Evolutionary conservation across 768 basidiomycete genomes (phyloP).

Genomic region (Lyophyllum atratum): DNA sequence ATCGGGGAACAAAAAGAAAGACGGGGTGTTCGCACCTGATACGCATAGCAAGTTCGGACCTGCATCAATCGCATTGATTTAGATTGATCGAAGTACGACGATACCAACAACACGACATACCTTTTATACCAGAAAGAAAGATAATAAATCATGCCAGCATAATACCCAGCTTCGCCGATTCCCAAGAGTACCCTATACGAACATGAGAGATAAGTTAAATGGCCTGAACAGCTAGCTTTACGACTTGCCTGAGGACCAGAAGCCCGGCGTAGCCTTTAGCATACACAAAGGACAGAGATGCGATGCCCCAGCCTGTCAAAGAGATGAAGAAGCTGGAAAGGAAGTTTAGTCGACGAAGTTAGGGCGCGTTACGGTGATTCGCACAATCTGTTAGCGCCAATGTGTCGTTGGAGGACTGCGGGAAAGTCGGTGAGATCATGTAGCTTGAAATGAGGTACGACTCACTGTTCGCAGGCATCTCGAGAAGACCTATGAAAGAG

Average conservation of each 20-base stretch:
- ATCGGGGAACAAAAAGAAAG: not conserved
- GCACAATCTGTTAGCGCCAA: slow-evolving; percentile 60
- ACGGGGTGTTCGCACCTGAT: slow-evolving; percentile 42
- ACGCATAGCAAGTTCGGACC: slow-evolving; percentile 51
- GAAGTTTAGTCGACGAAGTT: not conserved
- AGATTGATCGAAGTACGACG: not conserved
- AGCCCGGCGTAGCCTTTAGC: slow-evolving; percentile 54
- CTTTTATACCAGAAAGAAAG: slow-evolving; percentile 59
- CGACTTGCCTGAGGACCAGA: slow-evolving; percentile 45
- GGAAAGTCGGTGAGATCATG: not conserved
- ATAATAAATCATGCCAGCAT: slow-evolving; percentile 64
- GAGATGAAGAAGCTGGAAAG: slow-evolving; percentile 53
- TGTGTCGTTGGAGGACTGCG: slow-evolving; percentile 54
- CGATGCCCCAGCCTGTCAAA: slow-evolving; percentile 52
- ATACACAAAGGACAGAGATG: slow-evolving; percentile 54
- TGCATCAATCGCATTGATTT: slow-evolving; percentile 2
- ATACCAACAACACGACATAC: slow-evolving; percentile 14
- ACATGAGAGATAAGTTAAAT: not conserved
- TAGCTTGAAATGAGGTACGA: not conserved
- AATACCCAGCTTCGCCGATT: slow-evolving; percentile 63
- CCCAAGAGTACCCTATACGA: slow-evolving; percentile 50
- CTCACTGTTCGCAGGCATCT: slow-evolving; percentile 58
- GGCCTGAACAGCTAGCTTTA: not conserved
- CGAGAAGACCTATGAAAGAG: slow-evolving; percentile 39
- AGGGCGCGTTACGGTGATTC: slow-evolving; percentile 8